Base-by-base conservation (phyloP, 208 protist species). In the Angomonas deanei region DNA sequence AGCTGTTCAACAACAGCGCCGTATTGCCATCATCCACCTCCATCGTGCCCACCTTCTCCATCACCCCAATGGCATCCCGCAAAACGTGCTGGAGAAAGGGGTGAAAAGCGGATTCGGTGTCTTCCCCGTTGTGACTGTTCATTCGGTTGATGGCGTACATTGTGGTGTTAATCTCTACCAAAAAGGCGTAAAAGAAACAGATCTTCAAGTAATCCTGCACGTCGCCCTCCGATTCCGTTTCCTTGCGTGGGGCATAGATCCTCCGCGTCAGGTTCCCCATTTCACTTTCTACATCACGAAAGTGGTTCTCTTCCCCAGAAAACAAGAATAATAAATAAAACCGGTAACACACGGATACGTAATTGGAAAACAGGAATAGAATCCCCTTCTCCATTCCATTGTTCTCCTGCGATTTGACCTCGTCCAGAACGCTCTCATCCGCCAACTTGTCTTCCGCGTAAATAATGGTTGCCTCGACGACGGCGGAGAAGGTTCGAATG, bases 31-130 rank as follows among this genome's bases (percentile, higher is more conserved):
- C 57, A n/a, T 34, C 26, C 33, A 66, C 4, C 17, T n/a, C 65
- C 21, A 67, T 2, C 23, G 26, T 2, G 17, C 66, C 60, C 0
- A 72, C 15, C 2, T 49, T 28, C 4, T 57, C 33, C 28, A 71
- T 54, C 21, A 61, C 11, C 34, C n/a, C n/a, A n/a, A n/a, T n/a
- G n/a, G n/a, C n/a, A n/a, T 68, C 61, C 15, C 66, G 66, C 61
- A 62, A n/a, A n/a, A n/a, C n/a, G n/a, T n/a, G n/a, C n/a, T n/a
- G n/a, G n/a, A n/a, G n/a, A n/a, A n/a, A n/a, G n/a, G n/a, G n/a
- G n/a, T n/a, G n/a, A n/a, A n/a, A n/a, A n/a, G n/a, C n/a, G n/a
- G n/a, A n/a, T n/a, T n/a, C n/a, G n/a, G n/a, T n/a, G n/a, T n/a
- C n/a, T n/a, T n/a, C n/a, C n/a, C n/a, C n/a, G n/a, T n/a, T n/a